phyloP scores from a whole-genome alignment of 2,329 filamentous ascomycete species.

The Xylaria multiplex region DNA sequence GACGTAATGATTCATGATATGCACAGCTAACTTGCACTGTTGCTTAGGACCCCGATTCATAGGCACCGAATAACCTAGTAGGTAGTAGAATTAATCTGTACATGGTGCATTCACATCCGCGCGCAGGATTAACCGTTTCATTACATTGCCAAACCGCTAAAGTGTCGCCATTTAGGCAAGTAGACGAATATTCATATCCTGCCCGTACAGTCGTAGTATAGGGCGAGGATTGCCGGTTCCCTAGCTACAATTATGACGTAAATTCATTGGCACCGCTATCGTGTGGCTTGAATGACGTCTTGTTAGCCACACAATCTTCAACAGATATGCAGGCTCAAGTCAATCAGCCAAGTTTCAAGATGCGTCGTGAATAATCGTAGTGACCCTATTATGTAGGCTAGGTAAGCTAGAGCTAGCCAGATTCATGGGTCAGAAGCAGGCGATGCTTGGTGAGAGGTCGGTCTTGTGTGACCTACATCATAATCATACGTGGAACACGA shows the following conservation, averaged over 20 bases:
- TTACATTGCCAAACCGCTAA: background rate
- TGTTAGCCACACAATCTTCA: constrained; percentile 27
- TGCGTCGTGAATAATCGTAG: background rate
- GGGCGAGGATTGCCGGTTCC: constrained; percentile 1
- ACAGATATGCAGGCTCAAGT: constrained; percentile 8
- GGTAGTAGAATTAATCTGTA: background rate
- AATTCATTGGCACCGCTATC: background rate
- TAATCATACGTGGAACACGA: constrained; percentile 3
- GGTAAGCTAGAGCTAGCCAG: background rate
- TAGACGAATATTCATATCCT: too few species aligned
- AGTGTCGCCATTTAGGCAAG: background rate
- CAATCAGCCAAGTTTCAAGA: constrained; percentile 1
- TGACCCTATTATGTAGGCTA: background rate
- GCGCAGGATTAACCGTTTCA: background rate
- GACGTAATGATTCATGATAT: constrained; percentile 12
- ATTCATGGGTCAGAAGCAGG: background rate
- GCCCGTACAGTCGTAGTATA: too few species aligned
- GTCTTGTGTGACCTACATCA: too few species aligned
- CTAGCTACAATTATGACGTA: constrained; percentile 31
- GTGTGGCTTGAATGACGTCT: constrained; percentile 35
- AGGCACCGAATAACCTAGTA: background rate
- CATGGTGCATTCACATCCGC: background rate
- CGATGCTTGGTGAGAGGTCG: background rate
- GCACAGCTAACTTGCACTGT: background rate
- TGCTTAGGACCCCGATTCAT: background rate